phyloP scores from a whole-genome alignment of 2,329 filamentous ascomycete genomes.

The Nemania abortiva region DNA sequence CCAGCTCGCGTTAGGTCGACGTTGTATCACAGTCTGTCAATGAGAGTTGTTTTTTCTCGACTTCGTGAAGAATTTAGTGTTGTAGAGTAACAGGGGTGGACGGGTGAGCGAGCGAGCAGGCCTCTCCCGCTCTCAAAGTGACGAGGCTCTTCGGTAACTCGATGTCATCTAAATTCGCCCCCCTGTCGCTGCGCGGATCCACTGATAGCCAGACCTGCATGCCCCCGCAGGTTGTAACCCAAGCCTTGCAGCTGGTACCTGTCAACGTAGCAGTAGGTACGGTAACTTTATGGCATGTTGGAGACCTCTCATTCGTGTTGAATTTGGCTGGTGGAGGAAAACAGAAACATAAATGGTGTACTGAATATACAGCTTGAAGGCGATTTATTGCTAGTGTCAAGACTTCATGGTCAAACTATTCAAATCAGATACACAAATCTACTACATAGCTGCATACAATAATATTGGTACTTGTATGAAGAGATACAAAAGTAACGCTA shows the following conservation, averaged over 20 bases:
- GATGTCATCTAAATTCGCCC: slow-evolving; percentile 1
- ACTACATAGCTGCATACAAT: too few relatives aligned
- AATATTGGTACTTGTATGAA: too few relatives aligned
- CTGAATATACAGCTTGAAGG: too few relatives aligned
- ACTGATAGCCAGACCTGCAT: slow-evolving; percentile 11
- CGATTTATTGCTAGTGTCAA: too few relatives aligned
- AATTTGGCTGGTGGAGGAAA: background rate
- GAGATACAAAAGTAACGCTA: too few relatives aligned
- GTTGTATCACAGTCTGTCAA: background rate
- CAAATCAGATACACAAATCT: too few relatives aligned
- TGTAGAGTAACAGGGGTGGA: background rate
- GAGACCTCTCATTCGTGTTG: too few relatives aligned
- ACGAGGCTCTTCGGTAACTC: slow-evolving; percentile 3
- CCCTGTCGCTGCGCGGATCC: slow-evolving; percentile 1
- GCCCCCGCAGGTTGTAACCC: background rate
- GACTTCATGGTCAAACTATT: too few relatives aligned
- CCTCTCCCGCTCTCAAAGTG: background rate
- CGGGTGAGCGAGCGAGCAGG: background rate
- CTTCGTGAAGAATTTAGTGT: background rate
- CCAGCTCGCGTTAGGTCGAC: background rate
- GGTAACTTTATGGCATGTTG: background rate
- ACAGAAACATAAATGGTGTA: too few relatives aligned
- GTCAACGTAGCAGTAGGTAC: background rate
- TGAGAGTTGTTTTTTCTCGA: background rate
- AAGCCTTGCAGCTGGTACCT: slow-evolving; percentile 2